These are phyloP conservation scores for Schoenoplectus tabernaemontani DNA, from an alignment of 202 grass and related monocot genomes.

Conservation along the genomic window DNA sequence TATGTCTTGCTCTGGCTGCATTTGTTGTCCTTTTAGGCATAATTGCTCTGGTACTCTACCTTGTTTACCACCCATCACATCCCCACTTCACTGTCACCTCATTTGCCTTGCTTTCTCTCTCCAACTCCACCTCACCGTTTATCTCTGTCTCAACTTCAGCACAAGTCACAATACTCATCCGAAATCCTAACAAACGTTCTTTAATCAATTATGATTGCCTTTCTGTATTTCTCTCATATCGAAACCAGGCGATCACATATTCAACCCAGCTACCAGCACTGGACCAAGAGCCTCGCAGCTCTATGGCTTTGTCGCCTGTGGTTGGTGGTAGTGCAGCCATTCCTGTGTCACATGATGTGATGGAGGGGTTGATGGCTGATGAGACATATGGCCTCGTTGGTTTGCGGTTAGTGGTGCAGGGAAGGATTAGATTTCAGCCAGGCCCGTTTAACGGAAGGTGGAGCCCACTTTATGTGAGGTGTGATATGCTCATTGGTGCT, in stretches of 20 bases:
- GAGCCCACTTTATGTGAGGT: conserved; percentile 62
- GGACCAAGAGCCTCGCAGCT: conserved; percentile 35
- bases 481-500: conserved; percentile 58
- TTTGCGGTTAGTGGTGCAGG: conserved; percentile 60
- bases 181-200: conserved; percentile 47
- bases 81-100: conserved; percentile 47
- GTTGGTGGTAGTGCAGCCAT: conserved; percentile 22
- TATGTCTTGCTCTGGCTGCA: conserved; percentile 30
- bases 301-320: conserved; percentile 44
- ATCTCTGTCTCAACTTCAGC: conserved; percentile 36
- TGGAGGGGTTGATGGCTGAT: conserved; percentile 45
- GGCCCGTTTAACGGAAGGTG: conserved; percentile 48
- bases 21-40: conserved; percentile 37
- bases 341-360: conserved; percentile 41
- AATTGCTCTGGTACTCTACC: conserved; percentile 49
- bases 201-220: conserved; percentile 60
- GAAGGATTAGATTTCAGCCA: conserved; percentile 51
- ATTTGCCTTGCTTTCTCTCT: conserved; percentile 43
- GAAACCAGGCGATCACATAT: conserved; percentile 47
- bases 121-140: conserved; percentile 13
- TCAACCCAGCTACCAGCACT: conserved; percentile 46
- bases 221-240: conserved; percentile 52
- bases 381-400: conserved; percentile 42
- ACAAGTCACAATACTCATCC: conserved; percentile 59
- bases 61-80: conserved; percentile 49